Conservation (phyloP, 2,329 filamentous ascomycete species). For the Hypoxylon sp. region DNA sequence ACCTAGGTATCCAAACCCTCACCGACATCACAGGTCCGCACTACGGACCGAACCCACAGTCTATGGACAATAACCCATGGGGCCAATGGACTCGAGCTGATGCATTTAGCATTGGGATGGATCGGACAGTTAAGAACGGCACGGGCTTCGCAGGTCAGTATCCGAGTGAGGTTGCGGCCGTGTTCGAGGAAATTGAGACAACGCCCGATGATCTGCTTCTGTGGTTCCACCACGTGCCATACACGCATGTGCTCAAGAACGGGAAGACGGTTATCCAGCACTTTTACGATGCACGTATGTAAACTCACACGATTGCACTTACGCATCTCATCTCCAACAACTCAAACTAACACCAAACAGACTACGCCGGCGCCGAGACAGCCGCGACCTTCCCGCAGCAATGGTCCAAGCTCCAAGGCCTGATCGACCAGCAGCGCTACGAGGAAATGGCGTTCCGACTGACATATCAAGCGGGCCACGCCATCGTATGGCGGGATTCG, state of each 20-base stretch:
- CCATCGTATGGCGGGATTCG: conserved; percentile 78
- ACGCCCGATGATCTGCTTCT: conserved; percentile 78
- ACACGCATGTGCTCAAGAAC: conserved; percentile 70
- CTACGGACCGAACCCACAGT: conserved; percentile 76
- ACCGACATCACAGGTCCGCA: conserved; percentile 77
- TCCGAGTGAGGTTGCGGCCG: conserved; percentile 69
- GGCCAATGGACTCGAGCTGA: conserved; percentile 81
- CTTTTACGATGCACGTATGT: conserved; percentile 64
- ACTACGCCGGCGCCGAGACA: conserved; percentile 68
- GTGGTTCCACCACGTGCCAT: conserved; percentile 83
- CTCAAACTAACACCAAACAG: conserved; percentile 20
- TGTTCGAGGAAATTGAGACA: conserved; percentile 72
- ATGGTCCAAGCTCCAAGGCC: conserved; percentile 69
- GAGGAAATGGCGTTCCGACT: conserved; percentile 71
- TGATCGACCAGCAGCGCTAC: conserved; percentile 73
- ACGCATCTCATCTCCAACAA: not conserved
- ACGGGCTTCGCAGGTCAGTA: conserved; percentile 78
- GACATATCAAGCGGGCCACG: conserved; percentile 77
- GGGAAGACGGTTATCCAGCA: conserved; percentile 75
- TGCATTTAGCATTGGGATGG: conserved; percentile 74
- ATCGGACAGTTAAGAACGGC: conserved; percentile 77
- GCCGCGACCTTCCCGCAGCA: conserved; percentile 69
- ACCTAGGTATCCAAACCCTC: conserved; percentile 78
- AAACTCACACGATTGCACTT: not conserved
- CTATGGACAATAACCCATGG: conserved; percentile 77